Evolutionary conservation across 192 early-diverging fungal genomes (phyloP).

Genomic region (Obelidium mucronatum): DNA sequence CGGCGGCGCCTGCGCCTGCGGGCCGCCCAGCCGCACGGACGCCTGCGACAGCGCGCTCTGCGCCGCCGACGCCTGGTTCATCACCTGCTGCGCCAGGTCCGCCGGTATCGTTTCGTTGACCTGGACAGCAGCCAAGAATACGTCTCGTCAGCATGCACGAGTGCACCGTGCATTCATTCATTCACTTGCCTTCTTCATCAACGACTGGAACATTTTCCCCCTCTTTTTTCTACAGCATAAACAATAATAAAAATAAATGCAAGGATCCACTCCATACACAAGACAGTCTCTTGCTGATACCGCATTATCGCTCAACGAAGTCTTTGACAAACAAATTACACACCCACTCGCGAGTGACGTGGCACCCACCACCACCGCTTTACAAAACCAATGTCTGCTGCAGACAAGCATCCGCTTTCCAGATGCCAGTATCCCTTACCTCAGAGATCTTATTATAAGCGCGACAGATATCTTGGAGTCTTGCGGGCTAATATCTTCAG

Average conservation of each 20-base stretch:
- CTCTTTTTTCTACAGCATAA: not conserved
- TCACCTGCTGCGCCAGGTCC: not conserved
- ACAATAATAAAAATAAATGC: no score
- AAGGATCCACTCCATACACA: not conserved
- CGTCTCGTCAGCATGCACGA: not conserved
- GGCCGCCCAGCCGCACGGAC: not conserved
- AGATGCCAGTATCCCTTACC: not conserved
- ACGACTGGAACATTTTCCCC: constrained; percentile 17
- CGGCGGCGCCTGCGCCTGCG: not conserved
- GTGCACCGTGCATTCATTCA: not conserved
- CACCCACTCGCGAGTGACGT: not conserved
- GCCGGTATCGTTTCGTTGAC: constrained; percentile 19
- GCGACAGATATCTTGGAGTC: not conserved
- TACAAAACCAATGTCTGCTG: not conserved
- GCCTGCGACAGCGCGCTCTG: not conserved
- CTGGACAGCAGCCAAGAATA: not conserved
- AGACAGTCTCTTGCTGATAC: not conserved
- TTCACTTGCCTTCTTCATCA: constrained; percentile 25
- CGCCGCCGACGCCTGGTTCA: constrained; percentile 16
- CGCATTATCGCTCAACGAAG: not conserved
- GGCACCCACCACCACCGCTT: not conserved
- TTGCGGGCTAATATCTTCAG: not conserved
- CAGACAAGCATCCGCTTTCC: not conserved
- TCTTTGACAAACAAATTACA: not conserved
- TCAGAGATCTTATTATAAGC: not conserved